phyloP scores from a whole-genome alignment of 345 rosid species.

The Combretum micranthum region DNA sequence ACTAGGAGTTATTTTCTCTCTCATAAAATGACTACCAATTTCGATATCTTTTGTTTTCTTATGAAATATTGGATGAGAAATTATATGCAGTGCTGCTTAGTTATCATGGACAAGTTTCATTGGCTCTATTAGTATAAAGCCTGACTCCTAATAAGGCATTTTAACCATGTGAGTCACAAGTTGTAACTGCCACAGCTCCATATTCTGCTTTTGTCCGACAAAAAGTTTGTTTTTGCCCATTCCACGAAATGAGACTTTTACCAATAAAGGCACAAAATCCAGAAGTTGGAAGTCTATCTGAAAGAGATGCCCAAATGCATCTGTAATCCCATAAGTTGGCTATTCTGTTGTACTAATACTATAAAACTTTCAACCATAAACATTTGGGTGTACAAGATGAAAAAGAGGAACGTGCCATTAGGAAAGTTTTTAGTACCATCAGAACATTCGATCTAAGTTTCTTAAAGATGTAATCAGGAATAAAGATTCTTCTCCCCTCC shows the following conservation, averaged over 20 bases:
- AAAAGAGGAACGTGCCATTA: too few species aligned
- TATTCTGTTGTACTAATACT: too few species aligned
- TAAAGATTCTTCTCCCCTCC: too few species aligned
- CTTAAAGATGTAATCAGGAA: too few species aligned
- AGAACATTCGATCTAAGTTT: too few species aligned
- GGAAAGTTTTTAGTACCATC: too few species aligned
- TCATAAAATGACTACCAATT: neutral
- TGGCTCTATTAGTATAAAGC: neutral
- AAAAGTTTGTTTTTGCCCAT: neutral
- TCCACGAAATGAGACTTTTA: neutral
- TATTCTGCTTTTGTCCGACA: neutral
- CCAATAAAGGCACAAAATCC: neutral
- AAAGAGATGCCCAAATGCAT: neutral
- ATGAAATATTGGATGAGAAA: neutral
- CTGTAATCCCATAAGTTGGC: too few species aligned
- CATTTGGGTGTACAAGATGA: too few species aligned
- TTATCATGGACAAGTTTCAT: neutral
- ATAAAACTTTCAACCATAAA: too few species aligned
- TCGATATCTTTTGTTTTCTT: neutral
- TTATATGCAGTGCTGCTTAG: neutral
- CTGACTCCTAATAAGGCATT: neutral
- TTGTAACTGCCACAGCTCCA: neutral
- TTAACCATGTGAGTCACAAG: neutral
- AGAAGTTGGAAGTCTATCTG: neutral
- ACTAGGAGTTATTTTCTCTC: neutral